These are phyloP conservation scores for Escovopsis sp. DNA, from an alignment of 2,329 filamentous ascomycete species.

Conservation along the genomic window DNA sequence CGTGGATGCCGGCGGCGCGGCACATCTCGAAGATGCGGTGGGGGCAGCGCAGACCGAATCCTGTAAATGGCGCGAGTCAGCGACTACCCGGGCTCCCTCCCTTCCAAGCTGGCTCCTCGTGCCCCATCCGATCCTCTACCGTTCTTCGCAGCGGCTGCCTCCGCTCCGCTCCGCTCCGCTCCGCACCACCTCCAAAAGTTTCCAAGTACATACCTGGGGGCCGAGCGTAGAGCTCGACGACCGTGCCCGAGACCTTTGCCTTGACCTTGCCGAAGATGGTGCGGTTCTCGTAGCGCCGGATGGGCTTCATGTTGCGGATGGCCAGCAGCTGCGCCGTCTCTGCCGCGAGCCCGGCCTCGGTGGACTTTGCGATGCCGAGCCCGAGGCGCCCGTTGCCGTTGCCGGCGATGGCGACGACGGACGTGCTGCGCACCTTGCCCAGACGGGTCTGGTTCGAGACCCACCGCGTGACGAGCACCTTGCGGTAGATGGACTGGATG, in stretches of 20 bases:
- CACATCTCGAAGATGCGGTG: slow-evolving; percentile 91
- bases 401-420: slow-evolving; percentile 68
- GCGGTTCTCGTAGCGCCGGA: slow-evolving; percentile 77
- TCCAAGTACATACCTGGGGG: slow-evolving; percentile 92
- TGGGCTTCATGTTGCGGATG: slow-evolving; percentile 84
- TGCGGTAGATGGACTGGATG: slow-evolving; percentile 44
- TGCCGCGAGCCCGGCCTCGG: slow-evolving; percentile 52
- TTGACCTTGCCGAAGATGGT: slow-evolving; percentile 80
- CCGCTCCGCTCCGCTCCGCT: no score
- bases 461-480: slow-evolving; percentile 56
- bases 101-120: no score
- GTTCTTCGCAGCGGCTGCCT: background rate
- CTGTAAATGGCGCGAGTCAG: slow-evolving; percentile 29
- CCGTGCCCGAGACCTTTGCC: slow-evolving; percentile 75
- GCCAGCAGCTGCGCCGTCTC: slow-evolving; percentile 67
- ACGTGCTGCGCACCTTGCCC: slow-evolving; percentile 73
- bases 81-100: no score
- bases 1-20: slow-evolving; percentile 70
- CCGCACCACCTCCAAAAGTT: no score
- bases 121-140: background rate
- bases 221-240: slow-evolving; percentile 66
- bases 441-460: slow-evolving; percentile 92
- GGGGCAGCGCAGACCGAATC: slow-evolving; percentile 86
- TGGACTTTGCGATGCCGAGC: slow-evolving; percentile 78
- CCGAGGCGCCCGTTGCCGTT: slow-evolving; percentile 78